Percentiles rank a stretch among this genome's conserved stretches.
Conservation (phyloP, 441 rosid species). For the California macrophylla region DNA sequence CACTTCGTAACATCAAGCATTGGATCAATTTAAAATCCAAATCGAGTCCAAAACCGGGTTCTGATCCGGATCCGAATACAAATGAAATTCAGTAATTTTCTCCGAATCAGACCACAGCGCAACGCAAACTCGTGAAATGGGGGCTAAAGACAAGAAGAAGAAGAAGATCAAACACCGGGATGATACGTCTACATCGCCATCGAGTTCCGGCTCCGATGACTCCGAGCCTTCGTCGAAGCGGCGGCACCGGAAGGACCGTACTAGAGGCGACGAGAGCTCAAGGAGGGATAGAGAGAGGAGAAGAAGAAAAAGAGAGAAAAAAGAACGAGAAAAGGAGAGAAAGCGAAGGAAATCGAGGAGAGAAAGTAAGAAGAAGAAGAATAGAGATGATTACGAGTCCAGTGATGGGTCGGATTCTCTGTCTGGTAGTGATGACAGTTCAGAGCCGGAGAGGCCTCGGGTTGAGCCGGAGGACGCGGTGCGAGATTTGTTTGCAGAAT, state of each 20-base stretch:
- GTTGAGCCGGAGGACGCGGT: constrained; percentile 42
- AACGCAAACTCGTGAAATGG: constrained; percentile 16
- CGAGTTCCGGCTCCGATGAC: constrained; percentile 32
- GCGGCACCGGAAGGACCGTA: constrained; percentile 29
- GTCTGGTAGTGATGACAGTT: constrained; percentile 21
- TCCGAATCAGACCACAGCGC: not conserved
- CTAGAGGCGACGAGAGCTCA: constrained; percentile 34
- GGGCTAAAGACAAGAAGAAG: constrained; percentile 38
- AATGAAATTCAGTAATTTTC: not conserved
- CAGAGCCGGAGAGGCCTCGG: constrained; percentile 23
- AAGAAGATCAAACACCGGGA: constrained; percentile 18
- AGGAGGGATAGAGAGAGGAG: constrained; percentile 48
- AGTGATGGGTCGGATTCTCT: constrained; percentile 20
- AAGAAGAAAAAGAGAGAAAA: constrained; percentile 23
- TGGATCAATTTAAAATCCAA: too few species aligned
- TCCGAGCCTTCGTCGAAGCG: constrained; percentile 38
- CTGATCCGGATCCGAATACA: not conserved
- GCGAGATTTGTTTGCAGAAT: constrained; percentile 42
- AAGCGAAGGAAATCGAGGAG: constrained; percentile 31
- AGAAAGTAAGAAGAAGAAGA: constrained; percentile 33
- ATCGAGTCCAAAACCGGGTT: not conserved
- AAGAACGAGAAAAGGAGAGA: constrained; percentile 27
- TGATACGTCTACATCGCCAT: constrained; percentile 29
- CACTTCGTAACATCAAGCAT: too few species aligned
- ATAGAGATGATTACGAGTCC: constrained; percentile 32